Percentiles rank a stretch among this genome's conserved stretches.
Conservation (phyloP, 495 filamentous ascomycete genomes). For the Amphirosellinia nigrospora region DNA sequence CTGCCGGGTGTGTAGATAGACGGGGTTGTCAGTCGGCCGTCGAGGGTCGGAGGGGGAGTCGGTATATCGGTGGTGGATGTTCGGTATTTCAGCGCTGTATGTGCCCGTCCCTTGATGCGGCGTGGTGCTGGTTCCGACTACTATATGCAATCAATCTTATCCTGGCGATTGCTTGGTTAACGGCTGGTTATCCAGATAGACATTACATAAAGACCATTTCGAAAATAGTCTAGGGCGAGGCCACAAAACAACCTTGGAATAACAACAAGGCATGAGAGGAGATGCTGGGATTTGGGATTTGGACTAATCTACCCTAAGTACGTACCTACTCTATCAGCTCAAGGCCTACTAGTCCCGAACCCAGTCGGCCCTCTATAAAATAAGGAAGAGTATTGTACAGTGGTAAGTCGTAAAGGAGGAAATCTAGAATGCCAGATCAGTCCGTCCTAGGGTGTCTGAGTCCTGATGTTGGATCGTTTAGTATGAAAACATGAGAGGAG, state of each 20-base stretch:
- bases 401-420: not conserved
- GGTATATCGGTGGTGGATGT: conserved; percentile 8
- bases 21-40: not conserved
- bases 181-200: not conserved
- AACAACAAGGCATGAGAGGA: not conserved
- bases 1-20: conserved; percentile 14
- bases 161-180: not conserved
- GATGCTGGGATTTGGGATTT: conserved; percentile 1
- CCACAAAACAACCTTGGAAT: conserved; percentile 2
- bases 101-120: not conserved
- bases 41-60: not conserved
- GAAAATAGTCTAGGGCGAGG: not conserved
- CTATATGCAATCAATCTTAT: not conserved
- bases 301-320: not conserved
- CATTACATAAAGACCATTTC: not conserved
- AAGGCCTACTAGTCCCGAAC: not conserved
- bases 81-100: conserved; percentile 3
- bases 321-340: conserved; percentile 16
- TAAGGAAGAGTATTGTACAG: conserved; percentile 18
- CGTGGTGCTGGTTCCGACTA: conserved; percentile 15
- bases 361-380: conserved; percentile 2
- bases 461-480: not conserved
- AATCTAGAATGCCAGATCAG: not conserved
- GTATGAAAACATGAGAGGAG: conserved; percentile 1
- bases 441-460: not conserved